Conservation (phyloP, 1,139 yeast genomes). For the Scheffersomyces illinoinensis region DNA sequence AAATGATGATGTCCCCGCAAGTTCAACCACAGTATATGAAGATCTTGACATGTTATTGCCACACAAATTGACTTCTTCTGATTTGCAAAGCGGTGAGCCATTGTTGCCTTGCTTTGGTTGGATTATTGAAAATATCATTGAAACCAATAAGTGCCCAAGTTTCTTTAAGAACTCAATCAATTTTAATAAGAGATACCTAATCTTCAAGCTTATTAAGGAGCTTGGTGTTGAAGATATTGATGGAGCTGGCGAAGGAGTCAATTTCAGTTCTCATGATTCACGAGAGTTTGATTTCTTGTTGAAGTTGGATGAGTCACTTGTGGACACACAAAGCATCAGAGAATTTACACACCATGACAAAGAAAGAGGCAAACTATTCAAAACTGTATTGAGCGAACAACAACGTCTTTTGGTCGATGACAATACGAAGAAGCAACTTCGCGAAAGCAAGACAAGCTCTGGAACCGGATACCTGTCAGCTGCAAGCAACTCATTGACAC, state of each 20-base stretch:
- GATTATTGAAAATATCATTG: slow-evolving; percentile 47
- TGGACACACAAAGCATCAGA: slow-evolving; percentile 26
- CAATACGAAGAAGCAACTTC: slow-evolving; percentile 33
- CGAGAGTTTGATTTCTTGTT: slow-evolving; percentile 49
- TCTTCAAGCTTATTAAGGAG: slow-evolving; percentile 43
- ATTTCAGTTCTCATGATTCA: slow-evolving; percentile 34
- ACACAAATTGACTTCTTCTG: slow-evolving; percentile 22
- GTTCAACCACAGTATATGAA: slow-evolving; percentile 23
- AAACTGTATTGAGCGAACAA: slow-evolving; percentile 35
- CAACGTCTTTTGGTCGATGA: slow-evolving; percentile 34
- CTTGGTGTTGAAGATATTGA: slow-evolving; percentile 41
- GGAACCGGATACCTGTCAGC: slow-evolving; percentile 1
- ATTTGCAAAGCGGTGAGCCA: slow-evolving; percentile 37
- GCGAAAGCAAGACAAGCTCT: slow-evolving; percentile 15
- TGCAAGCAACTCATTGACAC: slow-evolving; percentile 3
- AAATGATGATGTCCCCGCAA: slow-evolving; percentile 16
- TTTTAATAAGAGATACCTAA: slow-evolving; percentile 45
- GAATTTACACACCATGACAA: slow-evolving; percentile 30
- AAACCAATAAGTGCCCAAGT: slow-evolving; percentile 37
- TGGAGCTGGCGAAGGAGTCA: slow-evolving; percentile 15
- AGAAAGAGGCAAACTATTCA: slow-evolving; percentile 31
- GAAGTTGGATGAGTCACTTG: slow-evolving; percentile 40
- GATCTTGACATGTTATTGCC: slow-evolving; percentile 42
- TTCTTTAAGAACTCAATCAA: slow-evolving; percentile 33
- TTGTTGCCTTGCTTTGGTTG: slow-evolving; percentile 81